These are phyloP conservation scores for Acacia crassicarpa DNA, from an alignment of 306 rosid genomes.

Conservation along the genomic window DNA sequence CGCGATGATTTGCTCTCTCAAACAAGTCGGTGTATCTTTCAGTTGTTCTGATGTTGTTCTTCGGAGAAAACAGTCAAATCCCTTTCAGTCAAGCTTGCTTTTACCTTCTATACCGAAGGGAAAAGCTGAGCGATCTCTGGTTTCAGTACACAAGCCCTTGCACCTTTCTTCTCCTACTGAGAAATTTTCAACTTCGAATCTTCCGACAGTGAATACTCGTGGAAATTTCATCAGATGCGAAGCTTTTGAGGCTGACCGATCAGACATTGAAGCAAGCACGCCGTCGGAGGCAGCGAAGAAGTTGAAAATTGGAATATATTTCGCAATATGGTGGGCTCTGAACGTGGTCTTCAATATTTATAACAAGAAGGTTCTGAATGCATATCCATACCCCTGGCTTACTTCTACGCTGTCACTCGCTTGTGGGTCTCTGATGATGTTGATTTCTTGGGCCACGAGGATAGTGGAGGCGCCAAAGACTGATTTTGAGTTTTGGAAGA, in stretches of 20 bases:
- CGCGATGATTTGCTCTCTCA: slow-evolving; percentile 39
- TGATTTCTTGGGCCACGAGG: slow-evolving; percentile 78
- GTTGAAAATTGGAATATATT: slow-evolving; percentile 81
- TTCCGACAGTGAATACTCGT: slow-evolving; percentile 34
- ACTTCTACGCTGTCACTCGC: slow-evolving; percentile 94
- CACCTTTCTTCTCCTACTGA: slow-evolving; percentile 47
- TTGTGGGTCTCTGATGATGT: slow-evolving; percentile 88
- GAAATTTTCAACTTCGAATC: slow-evolving; percentile 11
- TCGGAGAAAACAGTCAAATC: slow-evolving; percentile 17
- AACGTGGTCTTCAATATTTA: slow-evolving; percentile 91
- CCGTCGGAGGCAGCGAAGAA: slow-evolving; percentile 71
- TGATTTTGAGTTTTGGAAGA: slow-evolving; percentile 86
- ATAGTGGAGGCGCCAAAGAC: slow-evolving; percentile 86
- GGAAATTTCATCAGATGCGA: slow-evolving; percentile 41
- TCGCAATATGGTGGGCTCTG: slow-evolving; percentile 92
- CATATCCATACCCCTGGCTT: slow-evolving; percentile 89
- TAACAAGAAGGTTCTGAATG: slow-evolving; percentile 93
- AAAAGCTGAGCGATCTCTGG: slow-evolving; percentile 20
- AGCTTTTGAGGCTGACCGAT: slow-evolving; percentile 63
- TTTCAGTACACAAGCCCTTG: slow-evolving; percentile 46
- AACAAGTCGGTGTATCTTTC: slow-evolving; percentile 31
- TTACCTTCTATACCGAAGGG: slow-evolving; percentile 6
- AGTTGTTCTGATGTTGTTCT: slow-evolving; percentile 18
- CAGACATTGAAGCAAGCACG: slow-evolving; percentile 45
- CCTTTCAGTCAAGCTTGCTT: slow-evolving; percentile 17